A percentile compares a stretch with the other conserved stretches of the same genome.
Conservation (phyloP, 228 moss, liverwort and hornwort species). For the Sphagnum magellanicum region DNA sequence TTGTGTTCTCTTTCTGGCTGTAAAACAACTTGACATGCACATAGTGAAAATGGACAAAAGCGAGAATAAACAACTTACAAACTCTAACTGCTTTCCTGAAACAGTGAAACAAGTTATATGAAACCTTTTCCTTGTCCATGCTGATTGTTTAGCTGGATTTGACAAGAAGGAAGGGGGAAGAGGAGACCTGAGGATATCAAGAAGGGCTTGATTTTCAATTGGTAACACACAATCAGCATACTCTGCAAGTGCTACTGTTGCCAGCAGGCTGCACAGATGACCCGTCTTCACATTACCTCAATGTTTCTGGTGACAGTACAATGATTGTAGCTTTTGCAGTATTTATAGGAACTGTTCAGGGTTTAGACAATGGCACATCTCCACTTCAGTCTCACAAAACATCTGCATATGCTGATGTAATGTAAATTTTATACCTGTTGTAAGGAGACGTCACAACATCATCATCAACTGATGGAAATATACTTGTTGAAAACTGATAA, state of each 20-base stretch:
- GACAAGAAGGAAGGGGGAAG: slow-evolving; percentile 1
- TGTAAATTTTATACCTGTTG: slow-evolving; percentile 50
- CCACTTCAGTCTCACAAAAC: too few relatives aligned
- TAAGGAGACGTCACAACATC: slow-evolving; percentile 94
- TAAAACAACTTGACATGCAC: background rate
- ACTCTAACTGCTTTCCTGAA: too few relatives aligned
- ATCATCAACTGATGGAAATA: slow-evolving; percentile 80
- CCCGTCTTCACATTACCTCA: background rate
- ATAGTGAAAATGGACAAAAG: too few relatives aligned
- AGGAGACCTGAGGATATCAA: slow-evolving; percentile 64
- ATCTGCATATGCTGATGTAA: too few relatives aligned
- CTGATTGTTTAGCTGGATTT: too few relatives aligned
- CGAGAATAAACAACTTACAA: too few relatives aligned
- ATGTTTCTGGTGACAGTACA: too few relatives aligned
- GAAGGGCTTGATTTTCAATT: slow-evolving; percentile 83
- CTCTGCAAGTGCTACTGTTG: slow-evolving; percentile 59
- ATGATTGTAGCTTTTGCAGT: background rate
- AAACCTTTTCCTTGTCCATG: too few relatives aligned
- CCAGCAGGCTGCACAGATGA: slow-evolving; percentile 51
- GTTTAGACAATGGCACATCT: too few relatives aligned
- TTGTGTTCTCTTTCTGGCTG: slow-evolving; percentile 37
- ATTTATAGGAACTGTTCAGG: too few relatives aligned
- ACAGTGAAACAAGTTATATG: too few relatives aligned
- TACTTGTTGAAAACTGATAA: slow-evolving; percentile 69
- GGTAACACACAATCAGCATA: slow-evolving; percentile 92